Evolutionary conservation across 768 basidiomycete species (phyloP), one percentile per base, ranked within the genome.

Genomic region (Pulveroboletus sp.): DNA sequence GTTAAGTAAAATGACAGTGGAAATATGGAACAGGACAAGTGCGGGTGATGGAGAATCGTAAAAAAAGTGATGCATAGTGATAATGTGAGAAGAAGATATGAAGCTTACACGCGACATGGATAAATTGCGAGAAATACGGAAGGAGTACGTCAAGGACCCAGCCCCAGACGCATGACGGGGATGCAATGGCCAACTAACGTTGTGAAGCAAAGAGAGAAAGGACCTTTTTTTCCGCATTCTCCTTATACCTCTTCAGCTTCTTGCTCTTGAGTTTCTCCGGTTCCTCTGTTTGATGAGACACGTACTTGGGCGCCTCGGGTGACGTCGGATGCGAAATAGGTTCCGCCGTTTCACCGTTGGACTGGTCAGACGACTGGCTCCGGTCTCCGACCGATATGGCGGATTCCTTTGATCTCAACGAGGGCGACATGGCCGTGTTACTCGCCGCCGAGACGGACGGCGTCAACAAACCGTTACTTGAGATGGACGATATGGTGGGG

Each of bases 161-260:
- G 60, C 52, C 63, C 58, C 45, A 49, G 29, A 54, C 48, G 48
- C 53, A 19, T 16, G 40, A 16, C n/a, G 37, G 21, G 41, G 43
- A 27, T 31, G 11, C 5, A 13, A 21, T 23, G 54, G 61, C 66
- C 40, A 65, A 61, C 60, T 76, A 79, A 49, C 78, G 85, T 51
- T 86, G 84, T 23, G 85, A 80, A 36, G 85, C 84, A 67, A 92
- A 91, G 54, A 92, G 72, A 27, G 88, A 88, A 49, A 92, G 75
- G 47, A 92, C 78, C 56, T 91, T 91, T 55, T 91, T 91, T 73
- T 90, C 89, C 3, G 90, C 88, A 52, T 84, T 86, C 62, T 90
- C 84, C 71, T 90, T 91, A 73, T 89, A 88, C 71, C 84, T 90
- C 76, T 85, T 87, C 67, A 89, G 66, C 68, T 86, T 90, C 74